A percentile compares a stretch with the other conserved stretches of the same genome.
phyloP scores from a whole-genome alignment of 2,329 filamentous ascomycete species.

The Xylaria sp. region DNA sequence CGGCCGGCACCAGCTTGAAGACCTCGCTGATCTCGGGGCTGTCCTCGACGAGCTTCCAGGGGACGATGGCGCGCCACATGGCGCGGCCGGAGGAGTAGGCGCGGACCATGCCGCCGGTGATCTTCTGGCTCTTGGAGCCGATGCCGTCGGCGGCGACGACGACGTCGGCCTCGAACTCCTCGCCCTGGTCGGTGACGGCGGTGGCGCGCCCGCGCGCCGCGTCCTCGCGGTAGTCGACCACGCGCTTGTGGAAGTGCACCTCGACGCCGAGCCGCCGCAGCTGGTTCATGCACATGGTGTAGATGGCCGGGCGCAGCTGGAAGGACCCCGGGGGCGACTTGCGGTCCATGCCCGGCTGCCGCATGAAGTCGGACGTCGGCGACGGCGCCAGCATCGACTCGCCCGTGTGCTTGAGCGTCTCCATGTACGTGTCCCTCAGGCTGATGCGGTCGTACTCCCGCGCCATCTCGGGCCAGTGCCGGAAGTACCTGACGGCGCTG shows the following conservation, averaged over 20 bases:
- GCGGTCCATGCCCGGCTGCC: conserved; percentile 6
- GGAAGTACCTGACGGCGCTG: conserved; percentile 9
- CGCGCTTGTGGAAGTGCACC: conserved; percentile 17
- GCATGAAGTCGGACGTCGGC: conserved; percentile 1
- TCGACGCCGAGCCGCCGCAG: conserved; percentile 18
- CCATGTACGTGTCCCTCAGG: neutral
- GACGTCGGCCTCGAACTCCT: conserved; percentile 33
- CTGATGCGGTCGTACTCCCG: conserved; percentile 13
- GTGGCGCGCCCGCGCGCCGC: conserved; percentile 14
- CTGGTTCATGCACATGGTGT: conserved; percentile 6
- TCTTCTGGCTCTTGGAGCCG: conserved; percentile 28
- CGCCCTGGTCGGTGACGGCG: conserved; percentile 24
- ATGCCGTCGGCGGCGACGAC: conserved; percentile 39
- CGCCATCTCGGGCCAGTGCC: conserved; percentile 9
- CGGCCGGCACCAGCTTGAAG: neutral
- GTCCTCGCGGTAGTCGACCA: conserved; percentile 26
- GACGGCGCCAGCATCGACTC: conserved; percentile 1
- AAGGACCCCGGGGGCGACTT: conserved; percentile 3
- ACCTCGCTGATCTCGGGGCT: neutral
- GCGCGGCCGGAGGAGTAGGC: neutral
- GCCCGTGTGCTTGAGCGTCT: neutral
- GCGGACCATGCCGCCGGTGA: neutral
- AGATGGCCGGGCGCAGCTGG: conserved; percentile 10
- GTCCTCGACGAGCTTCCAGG: neutral
- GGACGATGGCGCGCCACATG: neutral